Conservation (phyloP, 495 filamentous ascomycete species). For the Penicillium ucsense region DNA sequence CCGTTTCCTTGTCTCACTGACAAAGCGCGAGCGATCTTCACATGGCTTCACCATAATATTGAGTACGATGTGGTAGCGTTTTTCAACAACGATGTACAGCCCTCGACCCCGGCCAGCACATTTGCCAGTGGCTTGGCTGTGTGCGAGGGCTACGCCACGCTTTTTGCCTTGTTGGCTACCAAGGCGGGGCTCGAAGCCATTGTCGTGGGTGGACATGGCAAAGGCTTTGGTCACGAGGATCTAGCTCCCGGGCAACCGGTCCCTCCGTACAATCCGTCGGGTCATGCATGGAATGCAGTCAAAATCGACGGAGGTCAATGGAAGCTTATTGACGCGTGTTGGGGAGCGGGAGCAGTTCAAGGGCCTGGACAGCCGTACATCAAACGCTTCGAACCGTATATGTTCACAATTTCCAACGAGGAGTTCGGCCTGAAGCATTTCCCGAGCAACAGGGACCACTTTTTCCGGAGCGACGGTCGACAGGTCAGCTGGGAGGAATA, state of each 20-base stretch:
- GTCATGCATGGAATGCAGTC: constrained; percentile 91
- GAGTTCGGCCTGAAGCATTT: constrained; percentile 75
- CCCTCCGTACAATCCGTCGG: constrained; percentile 44
- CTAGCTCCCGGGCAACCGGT: constrained; percentile 43
- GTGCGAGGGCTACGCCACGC: constrained; percentile 82
- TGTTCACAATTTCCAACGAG: constrained; percentile 75
- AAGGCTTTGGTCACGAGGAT: constrained; percentile 64
- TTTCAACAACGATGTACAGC: constrained; percentile 56
- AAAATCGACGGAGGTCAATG: constrained; percentile 75
- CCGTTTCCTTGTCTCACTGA: constrained; percentile 78
- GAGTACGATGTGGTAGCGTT: constrained; percentile 71
- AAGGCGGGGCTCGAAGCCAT: constrained; percentile 63
- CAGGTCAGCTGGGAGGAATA: constrained; percentile 71
- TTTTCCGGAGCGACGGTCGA: constrained; percentile 56
- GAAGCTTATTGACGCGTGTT: constrained; percentile 89
- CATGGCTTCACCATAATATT: constrained; percentile 93
- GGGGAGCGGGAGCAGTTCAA: constrained; percentile 68
- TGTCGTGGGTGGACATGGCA: constrained; percentile 71
- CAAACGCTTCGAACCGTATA: constrained; percentile 53
- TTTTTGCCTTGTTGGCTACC: constrained; percentile 65
- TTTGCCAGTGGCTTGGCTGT: constrained; percentile 71
- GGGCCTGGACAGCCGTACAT: constrained; percentile 46
- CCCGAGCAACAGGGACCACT: constrained; percentile 54
- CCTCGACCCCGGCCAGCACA: constrained; percentile 56
- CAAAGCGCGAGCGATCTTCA: constrained; percentile 85